Evolutionary conservation across 139 green algal genomes (phyloP).

Genomic region (Chlamydomonas sp.): DNA sequence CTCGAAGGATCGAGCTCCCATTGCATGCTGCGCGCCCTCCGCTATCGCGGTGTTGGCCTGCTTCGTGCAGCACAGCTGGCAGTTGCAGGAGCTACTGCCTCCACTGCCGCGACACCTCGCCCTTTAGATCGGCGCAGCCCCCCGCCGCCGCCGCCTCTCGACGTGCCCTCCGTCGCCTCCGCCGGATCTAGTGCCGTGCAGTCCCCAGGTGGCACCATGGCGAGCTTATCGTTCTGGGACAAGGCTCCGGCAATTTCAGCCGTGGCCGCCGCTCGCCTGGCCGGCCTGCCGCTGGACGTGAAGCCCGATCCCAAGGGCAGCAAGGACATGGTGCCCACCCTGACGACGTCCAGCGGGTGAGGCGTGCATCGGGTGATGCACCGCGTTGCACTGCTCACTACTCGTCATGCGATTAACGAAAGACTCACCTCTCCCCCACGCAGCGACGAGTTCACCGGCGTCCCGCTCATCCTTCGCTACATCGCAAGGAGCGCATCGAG

Average conservation of each 20-base stretch:
- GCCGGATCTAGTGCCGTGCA: too few relatives aligned
- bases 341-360: constrained; percentile 51
- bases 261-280: constrained; percentile 37
- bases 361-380: too few relatives aligned
- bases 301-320: constrained; percentile 47
- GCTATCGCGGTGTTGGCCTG: too few relatives aligned
- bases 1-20: too few relatives aligned
- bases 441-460: constrained; percentile 63
- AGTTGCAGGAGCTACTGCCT: too few relatives aligned
- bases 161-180: too few relatives aligned
- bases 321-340: constrained; percentile 47
- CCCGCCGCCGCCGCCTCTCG: too few relatives aligned
- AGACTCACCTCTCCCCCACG: background rate
- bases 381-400: background rate
- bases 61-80: too few relatives aligned
- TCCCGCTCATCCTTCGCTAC: constrained; percentile 58
- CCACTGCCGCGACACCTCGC: too few relatives aligned
- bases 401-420: background rate
- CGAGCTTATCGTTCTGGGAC: constrained; percentile 41
- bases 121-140: too few relatives aligned
- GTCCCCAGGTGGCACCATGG: background rate
- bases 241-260: constrained; percentile 38
- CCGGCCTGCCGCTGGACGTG: constrained; percentile 32
- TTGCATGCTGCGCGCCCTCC: too few relatives aligned
- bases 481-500: constrained; percentile 40